Evolutionary conservation across 2,329 filamentous ascomycete genomes (phyloP), one percentile per base, ranked within the genome.

Genomic region (Ophiocordyceps camponoti-rufipedis): DNA sequence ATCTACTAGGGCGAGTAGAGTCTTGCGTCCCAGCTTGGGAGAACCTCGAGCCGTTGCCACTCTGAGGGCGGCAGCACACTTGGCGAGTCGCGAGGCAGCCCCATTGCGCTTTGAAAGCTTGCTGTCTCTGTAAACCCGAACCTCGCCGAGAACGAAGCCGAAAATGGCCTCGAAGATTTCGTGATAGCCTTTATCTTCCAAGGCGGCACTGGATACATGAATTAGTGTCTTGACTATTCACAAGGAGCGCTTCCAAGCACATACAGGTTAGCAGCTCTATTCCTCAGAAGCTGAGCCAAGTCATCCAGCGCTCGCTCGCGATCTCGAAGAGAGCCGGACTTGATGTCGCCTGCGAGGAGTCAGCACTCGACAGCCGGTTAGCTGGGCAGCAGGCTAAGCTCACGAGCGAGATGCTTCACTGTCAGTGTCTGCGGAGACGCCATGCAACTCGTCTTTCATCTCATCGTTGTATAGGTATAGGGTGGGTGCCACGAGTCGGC

Each of bases 161-260:
- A 95, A 94, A 3, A 96, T 66, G 1, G 76, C 74, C 55, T 95
- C 86, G 53, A 85, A 85, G 41, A 95, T 78, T 48, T 75, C 74
- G 56, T 91, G 82, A 52, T 84, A 94, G n/a, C 74, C 74, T 57
- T 82, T 84, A 57, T 94, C 85, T 42, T 72, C 74, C 32, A 94
- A 66, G 12, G 62, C 55, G 29, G 59, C 55, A 33, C 62, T 64
- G 14, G 23, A 23, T 3, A 5, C 23, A 3, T 3, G 23, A 23
- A 3, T 23, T 23, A 23, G 23, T 9, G 12, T 19, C 28, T 28
- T 29, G 41, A 42, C n/a, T 16, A 18, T 16, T 39, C 35, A 39
- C 23, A 23, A 23, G 23, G 23, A 23, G 23, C 23, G 23, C 23
- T 23, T 23, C 23, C 23, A 23, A 23, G 8, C 8, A 48, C 61